Conservation (phyloP, 108 stramenopile species). For the Skeletonema grethae region DNA sequence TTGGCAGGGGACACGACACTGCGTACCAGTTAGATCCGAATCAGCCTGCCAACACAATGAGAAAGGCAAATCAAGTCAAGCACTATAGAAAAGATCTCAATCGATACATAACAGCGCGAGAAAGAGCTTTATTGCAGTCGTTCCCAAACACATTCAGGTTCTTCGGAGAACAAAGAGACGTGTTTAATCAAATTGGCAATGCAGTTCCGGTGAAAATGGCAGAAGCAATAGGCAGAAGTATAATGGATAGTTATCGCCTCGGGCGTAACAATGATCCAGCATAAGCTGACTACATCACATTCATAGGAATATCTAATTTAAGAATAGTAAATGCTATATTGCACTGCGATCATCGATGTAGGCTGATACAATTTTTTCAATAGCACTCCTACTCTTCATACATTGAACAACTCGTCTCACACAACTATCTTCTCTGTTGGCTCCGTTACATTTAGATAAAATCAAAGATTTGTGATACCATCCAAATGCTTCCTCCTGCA, state of each 20-base stretch:
- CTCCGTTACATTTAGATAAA: slow-evolving; percentile 17
- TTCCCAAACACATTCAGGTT: slow-evolving; percentile 50
- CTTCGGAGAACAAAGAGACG: slow-evolving; percentile 28
- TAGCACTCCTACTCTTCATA: slow-evolving; percentile 38
- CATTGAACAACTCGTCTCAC: slow-evolving; percentile 28
- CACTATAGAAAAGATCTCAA: slow-evolving; percentile 39
- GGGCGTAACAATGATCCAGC: slow-evolving; percentile 1
- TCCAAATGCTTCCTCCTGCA: slow-evolving; percentile 33
- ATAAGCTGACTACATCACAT: not conserved
- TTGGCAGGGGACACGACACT: slow-evolving; percentile 2
- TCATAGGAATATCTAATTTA: no score
- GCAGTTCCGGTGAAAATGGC: slow-evolving; percentile 55
- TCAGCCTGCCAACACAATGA: slow-evolving; percentile 47
- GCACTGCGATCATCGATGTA: slow-evolving; percentile 35
- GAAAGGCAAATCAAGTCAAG: slow-evolving; percentile 20
- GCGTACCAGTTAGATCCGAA: slow-evolving; percentile 2
- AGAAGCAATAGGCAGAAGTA: slow-evolving; percentile 35
- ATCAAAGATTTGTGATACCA: slow-evolving; percentile 32
- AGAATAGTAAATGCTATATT: no score
- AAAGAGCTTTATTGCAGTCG: slow-evolving; percentile 42
- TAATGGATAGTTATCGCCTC: slow-evolving; percentile 30
- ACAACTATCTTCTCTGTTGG: not conserved
- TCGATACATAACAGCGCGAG: slow-evolving; percentile 36
- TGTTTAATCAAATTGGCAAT: slow-evolving; percentile 55
- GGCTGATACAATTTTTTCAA: slow-evolving; percentile 39